These are phyloP conservation scores for Yamadazyma diddensiae DNA, from an alignment of 1,139 yeast species.

Conservation along the genomic window DNA sequence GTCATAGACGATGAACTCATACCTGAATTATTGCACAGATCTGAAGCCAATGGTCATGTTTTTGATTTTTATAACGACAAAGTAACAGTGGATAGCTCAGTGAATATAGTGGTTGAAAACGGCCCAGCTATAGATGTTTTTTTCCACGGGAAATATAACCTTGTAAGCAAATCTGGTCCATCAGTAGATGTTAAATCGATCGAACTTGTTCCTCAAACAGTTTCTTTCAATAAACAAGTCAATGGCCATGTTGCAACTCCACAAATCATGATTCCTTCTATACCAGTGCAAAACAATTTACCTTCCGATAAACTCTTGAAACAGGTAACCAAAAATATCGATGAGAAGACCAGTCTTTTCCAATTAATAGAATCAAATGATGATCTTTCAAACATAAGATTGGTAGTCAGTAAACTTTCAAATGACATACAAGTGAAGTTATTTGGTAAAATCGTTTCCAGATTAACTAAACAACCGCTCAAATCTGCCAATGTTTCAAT, in stretches of 20 bases:
- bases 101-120: conserved; percentile 3
- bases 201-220: conserved; percentile 6
- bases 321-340: conserved; percentile 3
- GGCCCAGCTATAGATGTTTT: conserved; percentile 6
- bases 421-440: conserved; percentile 22
- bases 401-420: conserved; percentile 25
- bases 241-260: neutral
- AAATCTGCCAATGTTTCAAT: conserved; percentile 29
- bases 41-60: neutral
- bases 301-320: conserved; percentile 6
- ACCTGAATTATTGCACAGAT: conserved; percentile 1
- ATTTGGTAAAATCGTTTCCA: conserved; percentile 32
- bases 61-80: conserved; percentile 5
- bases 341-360: conserved; percentile 9
- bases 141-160: conserved; percentile 4
- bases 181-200: conserved; percentile 4
- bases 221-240: conserved; percentile 1
- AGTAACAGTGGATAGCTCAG: conserved; percentile 3
- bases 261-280: conserved; percentile 5
- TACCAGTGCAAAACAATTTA: conserved; percentile 6
- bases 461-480: conserved; percentile 34
- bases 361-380: conserved; percentile 26
- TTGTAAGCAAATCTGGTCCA: conserved; percentile 10
- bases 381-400: conserved; percentile 33
- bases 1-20: conserved; percentile 3